A percentile compares a stretch with the other conserved stretches of the same genome.
These are phyloP conservation scores for Leishmania tarentolae DNA, from an alignment of 208 protist species.

Conservation along the genomic window DNA sequence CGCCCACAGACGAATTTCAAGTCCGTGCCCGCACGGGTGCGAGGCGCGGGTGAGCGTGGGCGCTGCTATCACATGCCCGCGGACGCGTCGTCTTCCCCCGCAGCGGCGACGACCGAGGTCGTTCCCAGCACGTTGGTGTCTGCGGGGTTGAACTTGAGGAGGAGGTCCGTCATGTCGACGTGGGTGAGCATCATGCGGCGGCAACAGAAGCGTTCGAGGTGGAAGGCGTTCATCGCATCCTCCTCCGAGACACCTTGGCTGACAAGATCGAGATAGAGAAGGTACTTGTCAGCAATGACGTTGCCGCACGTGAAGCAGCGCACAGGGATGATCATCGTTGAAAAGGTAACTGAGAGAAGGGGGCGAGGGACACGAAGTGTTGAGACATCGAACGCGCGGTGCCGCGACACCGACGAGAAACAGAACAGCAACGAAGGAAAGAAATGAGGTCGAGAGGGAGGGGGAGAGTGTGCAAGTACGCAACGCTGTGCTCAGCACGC, in stretches of 20 bases:
- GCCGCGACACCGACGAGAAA: background rate
- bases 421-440: background rate
- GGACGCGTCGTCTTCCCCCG: background rate
- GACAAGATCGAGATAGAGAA: conserved; percentile 95
- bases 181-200: conserved; percentile 99
- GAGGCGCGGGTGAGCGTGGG: background rate
- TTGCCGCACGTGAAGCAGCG: conserved; percentile 99
- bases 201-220: conserved; percentile 99
- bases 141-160: conserved; percentile 93
- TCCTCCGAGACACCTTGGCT: conserved; percentile 93
- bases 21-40: background rate
- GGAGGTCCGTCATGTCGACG: conserved; percentile 99
- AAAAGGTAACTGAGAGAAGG: conserved; percentile 7
- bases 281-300: conserved; percentile 99
- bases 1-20: no score
- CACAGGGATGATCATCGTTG: conserved; percentile 99
- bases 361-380: background rate
- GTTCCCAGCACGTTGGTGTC: conserved; percentile 64
- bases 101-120: background rate
- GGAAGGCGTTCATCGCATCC: conserved; percentile 96
- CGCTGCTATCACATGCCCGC: background rate
- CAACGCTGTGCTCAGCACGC: background rate
- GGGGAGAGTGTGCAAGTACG: conserved; percentile 3
- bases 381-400: background rate
- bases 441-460: conserved; percentile 1